Percentiles rank a stretch among this genome's conserved stretches.
Evolutionary conservation across 2,329 filamentous ascomycete species (phyloP).

Genomic region (Ceratocystis cacaofunesta): DNA sequence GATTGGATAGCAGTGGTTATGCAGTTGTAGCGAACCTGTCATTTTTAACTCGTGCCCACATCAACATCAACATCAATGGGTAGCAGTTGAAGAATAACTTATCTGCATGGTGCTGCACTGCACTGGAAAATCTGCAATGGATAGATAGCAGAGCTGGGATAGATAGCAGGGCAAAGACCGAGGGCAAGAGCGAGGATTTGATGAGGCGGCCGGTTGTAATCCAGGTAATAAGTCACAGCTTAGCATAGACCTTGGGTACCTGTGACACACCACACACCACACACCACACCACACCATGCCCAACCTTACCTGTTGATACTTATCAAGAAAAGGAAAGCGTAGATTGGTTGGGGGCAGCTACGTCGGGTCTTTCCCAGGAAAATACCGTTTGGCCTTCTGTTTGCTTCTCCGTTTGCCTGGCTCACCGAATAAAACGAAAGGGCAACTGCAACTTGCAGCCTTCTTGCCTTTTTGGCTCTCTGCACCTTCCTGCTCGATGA

Average conservation of each 20-base stretch:
- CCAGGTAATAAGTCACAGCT: no score
- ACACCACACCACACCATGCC: no score
- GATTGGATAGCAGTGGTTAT: not conserved
- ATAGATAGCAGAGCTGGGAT: no score
- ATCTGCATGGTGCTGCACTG: not conserved
- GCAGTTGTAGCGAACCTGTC: not conserved
- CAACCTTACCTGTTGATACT: no score
- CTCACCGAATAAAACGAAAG: not conserved
- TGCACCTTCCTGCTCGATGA: not conserved
- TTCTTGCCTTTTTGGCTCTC: not conserved
- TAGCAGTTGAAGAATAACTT: not conserved
- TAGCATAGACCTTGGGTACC: no score
- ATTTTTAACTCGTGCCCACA: not conserved
- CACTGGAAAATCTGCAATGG: no score
- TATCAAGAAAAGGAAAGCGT: not conserved
- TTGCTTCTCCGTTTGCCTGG: not conserved
- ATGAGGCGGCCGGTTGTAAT: no score
- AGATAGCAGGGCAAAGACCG: no score
- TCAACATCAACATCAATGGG: not conserved
- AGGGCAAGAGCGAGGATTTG: no score
- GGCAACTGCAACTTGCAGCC: not conserved
- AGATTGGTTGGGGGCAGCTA: not conserved
- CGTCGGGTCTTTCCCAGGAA: not conserved
- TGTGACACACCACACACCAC: no score
- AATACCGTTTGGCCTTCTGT: not conserved